A percentile compares a stretch with the other conserved stretches of the same genome.
Conservation (phyloP, 306 rosid genomes). For the Echinosophora koreensis region DNA sequence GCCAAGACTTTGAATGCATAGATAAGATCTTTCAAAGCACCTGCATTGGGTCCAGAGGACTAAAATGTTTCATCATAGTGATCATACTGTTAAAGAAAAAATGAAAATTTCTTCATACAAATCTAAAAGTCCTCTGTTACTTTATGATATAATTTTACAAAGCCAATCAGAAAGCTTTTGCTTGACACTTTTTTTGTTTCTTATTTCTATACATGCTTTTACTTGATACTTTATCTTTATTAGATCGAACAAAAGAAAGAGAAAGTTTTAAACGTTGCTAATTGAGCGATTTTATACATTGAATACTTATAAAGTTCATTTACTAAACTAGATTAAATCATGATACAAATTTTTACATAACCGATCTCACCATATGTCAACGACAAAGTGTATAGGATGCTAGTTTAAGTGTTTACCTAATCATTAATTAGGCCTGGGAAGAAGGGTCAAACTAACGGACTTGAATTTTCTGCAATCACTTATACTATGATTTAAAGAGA, state of each 20-base stretch:
- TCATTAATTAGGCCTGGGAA: neutral
- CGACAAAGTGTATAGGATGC: neutral
- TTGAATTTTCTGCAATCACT: no score
- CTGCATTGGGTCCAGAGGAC: neutral
- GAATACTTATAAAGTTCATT: no score
- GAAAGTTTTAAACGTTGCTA: neutral
- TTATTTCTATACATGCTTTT: no score
- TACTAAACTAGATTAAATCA: no score
- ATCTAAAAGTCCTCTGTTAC: neutral
- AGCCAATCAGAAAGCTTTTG: neutral
- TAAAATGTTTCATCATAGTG: slow-evolving; percentile 1
- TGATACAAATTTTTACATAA: no score
- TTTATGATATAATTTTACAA: neutral
- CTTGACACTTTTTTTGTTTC: neutral
- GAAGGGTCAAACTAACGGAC: neutral
- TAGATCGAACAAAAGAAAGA: neutral
- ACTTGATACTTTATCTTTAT: neutral
- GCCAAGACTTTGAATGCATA: neutral
- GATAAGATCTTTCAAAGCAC: neutral
- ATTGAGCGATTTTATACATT: no score
- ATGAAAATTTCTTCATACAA: neutral
- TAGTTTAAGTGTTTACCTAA: neutral
- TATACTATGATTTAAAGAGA: no score
- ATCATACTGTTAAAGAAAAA: neutral
- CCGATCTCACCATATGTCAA: no score